These are phyloP conservation scores for Ogataea polymorpha DNA, from an alignment of 805 yeast species.

Conservation along the genomic window DNA sequence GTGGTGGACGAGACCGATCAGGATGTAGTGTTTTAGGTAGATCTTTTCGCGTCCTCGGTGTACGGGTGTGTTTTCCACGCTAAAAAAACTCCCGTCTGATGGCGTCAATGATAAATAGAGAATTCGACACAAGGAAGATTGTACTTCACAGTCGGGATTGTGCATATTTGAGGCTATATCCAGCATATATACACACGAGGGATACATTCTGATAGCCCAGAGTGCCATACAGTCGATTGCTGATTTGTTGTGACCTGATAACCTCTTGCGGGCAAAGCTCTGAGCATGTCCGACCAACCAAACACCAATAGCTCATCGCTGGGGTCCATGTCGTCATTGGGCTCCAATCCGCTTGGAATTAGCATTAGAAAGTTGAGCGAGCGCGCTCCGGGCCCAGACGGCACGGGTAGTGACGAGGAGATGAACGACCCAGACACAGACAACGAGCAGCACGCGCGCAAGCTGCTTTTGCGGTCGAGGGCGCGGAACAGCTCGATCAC, in stretches of 20 bases:
- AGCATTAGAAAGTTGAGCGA: conserved; percentile 6
- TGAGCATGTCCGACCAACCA: conserved; percentile 14
- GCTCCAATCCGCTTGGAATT: conserved; percentile 14
- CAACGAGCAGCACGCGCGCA: conserved; percentile 31
- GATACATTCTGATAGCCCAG: not conserved
- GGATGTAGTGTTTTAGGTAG: conserved; percentile 11
- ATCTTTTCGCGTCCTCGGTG: conserved; percentile 2
- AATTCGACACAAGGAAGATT: conserved; percentile 4
- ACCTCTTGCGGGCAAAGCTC: not conserved
- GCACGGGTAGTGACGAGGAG: conserved; percentile 20
- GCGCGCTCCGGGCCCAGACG: conserved; percentile 5
- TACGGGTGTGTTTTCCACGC: conserved; percentile 5
- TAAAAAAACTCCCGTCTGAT: conserved; percentile 8
- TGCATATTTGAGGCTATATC: not conserved
- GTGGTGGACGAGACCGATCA: conserved; percentile 18
- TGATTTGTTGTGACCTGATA: not conserved
- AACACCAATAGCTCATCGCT: conserved; percentile 21
- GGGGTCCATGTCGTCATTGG: conserved; percentile 20
- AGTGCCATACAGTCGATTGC: not conserved
- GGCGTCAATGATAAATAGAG: conserved; percentile 16
- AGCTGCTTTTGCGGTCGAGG: conserved; percentile 25
- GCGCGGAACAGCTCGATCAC: conserved; percentile 23
- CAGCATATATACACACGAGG: not conserved
- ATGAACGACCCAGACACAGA: conserved; percentile 34
- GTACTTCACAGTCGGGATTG: conserved; percentile 3